These are phyloP conservation scores for Lignosus rhinocerotis DNA, from an alignment of 1,284 basidiomycete species.

Conservation along the genomic window DNA sequence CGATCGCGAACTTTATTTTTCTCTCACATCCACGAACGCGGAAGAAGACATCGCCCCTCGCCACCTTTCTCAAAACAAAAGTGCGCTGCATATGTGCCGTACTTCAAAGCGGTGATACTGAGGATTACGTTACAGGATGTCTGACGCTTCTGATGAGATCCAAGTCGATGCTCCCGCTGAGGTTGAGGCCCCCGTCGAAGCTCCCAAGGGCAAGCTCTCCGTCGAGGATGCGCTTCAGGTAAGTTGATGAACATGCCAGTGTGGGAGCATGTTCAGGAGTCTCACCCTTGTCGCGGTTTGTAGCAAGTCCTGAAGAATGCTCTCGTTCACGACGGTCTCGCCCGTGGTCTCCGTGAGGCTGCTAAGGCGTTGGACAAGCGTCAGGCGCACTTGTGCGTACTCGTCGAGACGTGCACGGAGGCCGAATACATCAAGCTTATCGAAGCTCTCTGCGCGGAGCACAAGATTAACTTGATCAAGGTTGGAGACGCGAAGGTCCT, in stretches of 20 bases:
- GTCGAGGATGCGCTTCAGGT: constrained; percentile 99
- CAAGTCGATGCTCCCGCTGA: constrained; percentile 76
- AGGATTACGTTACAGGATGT: constrained; percentile 62
- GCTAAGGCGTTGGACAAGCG: constrained; percentile 99
- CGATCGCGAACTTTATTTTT: constrained; percentile 45
- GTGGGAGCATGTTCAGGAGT: neutral
- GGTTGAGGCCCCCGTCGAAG: constrained; percentile 82
- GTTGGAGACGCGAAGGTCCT: constrained; percentile 97
- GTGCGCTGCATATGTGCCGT: constrained; percentile 33
- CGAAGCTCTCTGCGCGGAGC: constrained; percentile 98
- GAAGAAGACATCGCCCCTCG: constrained; percentile 77
- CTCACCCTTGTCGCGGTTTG: neutral
- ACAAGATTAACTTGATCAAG: constrained; percentile 99
- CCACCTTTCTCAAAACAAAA: constrained; percentile 42
- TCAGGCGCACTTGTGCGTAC: constrained; percentile 97
- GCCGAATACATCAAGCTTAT: constrained; percentile 99
- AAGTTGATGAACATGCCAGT: neutral
- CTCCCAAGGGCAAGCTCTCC: constrained; percentile 91
- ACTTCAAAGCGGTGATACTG: neutral
- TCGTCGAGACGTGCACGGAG: constrained; percentile 99
- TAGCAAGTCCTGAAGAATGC: constrained; percentile 95
- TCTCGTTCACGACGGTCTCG: constrained; percentile 96
- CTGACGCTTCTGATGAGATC: constrained; percentile 98
- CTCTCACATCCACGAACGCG: constrained; percentile 82
- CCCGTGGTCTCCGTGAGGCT: constrained; percentile 95